These are phyloP conservation scores for Anastatica hierochuntica DNA, from an alignment of 345 rosid genomes.

Conservation along the genomic window DNA sequence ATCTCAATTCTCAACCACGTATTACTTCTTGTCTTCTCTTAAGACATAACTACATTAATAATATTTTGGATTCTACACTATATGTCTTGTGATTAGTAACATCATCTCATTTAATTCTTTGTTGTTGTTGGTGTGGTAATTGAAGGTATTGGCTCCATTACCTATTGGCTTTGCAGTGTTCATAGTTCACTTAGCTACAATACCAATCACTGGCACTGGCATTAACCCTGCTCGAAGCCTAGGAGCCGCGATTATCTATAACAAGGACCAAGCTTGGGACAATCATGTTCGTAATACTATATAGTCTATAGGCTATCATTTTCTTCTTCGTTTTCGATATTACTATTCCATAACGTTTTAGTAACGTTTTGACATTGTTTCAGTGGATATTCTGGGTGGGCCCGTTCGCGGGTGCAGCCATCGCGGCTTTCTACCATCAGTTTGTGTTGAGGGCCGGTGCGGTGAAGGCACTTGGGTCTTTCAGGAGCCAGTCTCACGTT, in stretches of 20 bases:
- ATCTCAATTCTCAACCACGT: too few relatives aligned
- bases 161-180: slow-evolving; percentile 96
- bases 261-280: slow-evolving; percentile 75
- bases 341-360: not conserved
- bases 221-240: slow-evolving; percentile 96
- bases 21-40: too few relatives aligned
- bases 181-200: slow-evolving; percentile 88
- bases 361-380: not conserved
- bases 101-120: too few relatives aligned
- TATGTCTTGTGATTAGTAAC: slow-evolving; percentile 15
- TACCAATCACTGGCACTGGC: slow-evolving; percentile 91
- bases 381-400: slow-evolving; percentile 81
- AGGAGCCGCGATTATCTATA: slow-evolving; percentile 85
- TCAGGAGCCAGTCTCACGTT: slow-evolving; percentile 40
- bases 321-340: too few relatives aligned
- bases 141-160: slow-evolving; percentile 86
- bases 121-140: not conserved
- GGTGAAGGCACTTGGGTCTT: slow-evolving; percentile 44
- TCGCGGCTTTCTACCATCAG: slow-evolving; percentile 62
- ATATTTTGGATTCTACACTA: not conserved
- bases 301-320: not conserved
- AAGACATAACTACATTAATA: not conserved
- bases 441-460: slow-evolving; percentile 47
- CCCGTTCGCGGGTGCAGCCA: slow-evolving; percentile 57
- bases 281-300: slow-evolving; percentile 46